phyloP scores from a whole-genome alignment of 495 filamentous ascomycete genomes.

The Umbilicaria muhlenbergii region DNA sequence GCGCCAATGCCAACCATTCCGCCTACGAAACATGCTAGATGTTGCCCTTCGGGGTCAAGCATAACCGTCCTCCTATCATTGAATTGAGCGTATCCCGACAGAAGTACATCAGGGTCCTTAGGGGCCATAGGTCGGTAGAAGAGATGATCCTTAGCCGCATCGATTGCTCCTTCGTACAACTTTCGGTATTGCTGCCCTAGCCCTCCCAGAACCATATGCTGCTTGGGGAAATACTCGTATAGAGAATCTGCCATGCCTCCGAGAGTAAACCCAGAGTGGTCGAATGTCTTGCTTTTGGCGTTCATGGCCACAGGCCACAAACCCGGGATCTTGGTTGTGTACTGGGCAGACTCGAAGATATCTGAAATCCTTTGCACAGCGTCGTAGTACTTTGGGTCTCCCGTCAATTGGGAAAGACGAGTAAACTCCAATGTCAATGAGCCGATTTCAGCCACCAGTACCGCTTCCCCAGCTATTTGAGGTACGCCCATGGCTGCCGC shows the following conservation, averaged over 20 bases:
- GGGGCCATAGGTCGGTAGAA: conserved; percentile 70
- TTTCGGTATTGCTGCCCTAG: conserved; percentile 57
- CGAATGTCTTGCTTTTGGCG: conserved; percentile 33
- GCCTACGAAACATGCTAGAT: conserved; percentile 46
- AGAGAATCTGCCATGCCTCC: conserved; percentile 83
- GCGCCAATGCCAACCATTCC: conserved; percentile 46
- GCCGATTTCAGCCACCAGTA: conserved; percentile 66
- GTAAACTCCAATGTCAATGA: conserved; percentile 89
- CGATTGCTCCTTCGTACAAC: conserved; percentile 61
- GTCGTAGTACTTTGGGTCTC: conserved; percentile 78
- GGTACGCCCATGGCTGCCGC: conserved; percentile 15
- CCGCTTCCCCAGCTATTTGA: conserved; percentile 25
- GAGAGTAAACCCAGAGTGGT: conserved; percentile 47
- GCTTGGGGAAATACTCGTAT: conserved; percentile 96
- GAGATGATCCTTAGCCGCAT: conserved; percentile 57
- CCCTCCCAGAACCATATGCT: conserved; percentile 61
- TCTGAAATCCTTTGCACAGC: conserved; percentile 80
- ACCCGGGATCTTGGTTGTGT: conserved; percentile 52
- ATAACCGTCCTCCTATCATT: conserved; percentile 3
- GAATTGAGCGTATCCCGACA: conserved; percentile 40
- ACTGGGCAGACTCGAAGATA: conserved; percentile 59
- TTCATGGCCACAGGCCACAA: conserved; percentile 74
- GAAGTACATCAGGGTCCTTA: conserved; percentile 61
- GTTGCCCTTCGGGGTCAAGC: conserved; percentile 32
- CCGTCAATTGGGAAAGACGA: conserved; percentile 75